Evolutionary conservation across 1,139 yeast species (phyloP), one percentile per base, ranked within the genome.

Genomic region (Zygosaccharomyces pseudobailii): DNA sequence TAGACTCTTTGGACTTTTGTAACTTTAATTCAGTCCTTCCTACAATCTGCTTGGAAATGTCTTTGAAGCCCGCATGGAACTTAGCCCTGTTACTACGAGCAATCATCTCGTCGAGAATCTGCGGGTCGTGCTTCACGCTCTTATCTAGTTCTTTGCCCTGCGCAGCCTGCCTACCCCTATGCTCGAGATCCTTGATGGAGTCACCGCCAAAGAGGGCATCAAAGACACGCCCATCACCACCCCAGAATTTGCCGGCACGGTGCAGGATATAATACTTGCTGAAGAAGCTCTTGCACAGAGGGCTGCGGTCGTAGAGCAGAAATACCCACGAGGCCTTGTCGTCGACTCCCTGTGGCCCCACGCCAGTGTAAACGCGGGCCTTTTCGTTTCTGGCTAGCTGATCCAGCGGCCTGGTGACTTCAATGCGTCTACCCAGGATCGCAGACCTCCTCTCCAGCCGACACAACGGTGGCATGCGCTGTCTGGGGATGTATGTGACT

Each of bases 1-100:
- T 57, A 71, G 72, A 53, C 40, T 55, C 6, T 40, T 66, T 25
- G 68, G 68, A 5, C 32, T 59, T 24, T 41, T 61, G 47, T 61
- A 52, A 52, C 23, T 9, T 31, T 13, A 21, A 19, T n/a, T 31
- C 32, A 30, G 43, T 28, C 10, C 23, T 25, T 9, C 39, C 35
- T 6, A 49, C 48, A 31, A 45, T 51, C 28, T 34, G 41, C 34
- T 47, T 46, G 28, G 49, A 50, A 33, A 36, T 17, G 33, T 47
- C 36, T 33, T 36, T 44, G 30, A 13, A 22, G 24, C 31, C 51
- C 13, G 30, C 43, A 43, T 57, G 59, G 23, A 57, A 52, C 36
- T 49, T 55, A 4, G 54, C 47, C 34, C 55, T 55, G 6, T 46
- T 45, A 36, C 50, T 55, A 10, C 45, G 35, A 13, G 51, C 42